Percentiles rank a stretch among this genome's conserved stretches.
These are phyloP conservation scores for Eucommia ulmoides DNA, from an alignment of 257 asterid genomes.

Conservation along the genomic window DNA sequence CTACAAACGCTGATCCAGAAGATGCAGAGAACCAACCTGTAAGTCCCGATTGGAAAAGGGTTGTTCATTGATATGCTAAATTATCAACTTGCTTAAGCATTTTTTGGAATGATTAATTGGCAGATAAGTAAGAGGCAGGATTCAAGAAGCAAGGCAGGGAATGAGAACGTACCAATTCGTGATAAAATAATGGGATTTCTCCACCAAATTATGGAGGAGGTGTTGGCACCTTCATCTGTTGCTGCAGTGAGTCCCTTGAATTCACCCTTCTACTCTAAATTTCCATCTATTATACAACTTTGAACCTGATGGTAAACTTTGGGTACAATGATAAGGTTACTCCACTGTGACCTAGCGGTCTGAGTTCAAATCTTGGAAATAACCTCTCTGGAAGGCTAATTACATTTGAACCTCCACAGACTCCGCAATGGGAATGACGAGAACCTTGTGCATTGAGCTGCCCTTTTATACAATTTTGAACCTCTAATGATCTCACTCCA, in stretches of 20 bases:
- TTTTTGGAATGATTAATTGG: background rate
- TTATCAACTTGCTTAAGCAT: too few species aligned
- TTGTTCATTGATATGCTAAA: too few species aligned
- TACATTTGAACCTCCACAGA: too few species aligned
- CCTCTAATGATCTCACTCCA: too few species aligned
- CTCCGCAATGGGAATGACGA: background rate
- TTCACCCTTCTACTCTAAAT: background rate
- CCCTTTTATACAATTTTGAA: too few species aligned
- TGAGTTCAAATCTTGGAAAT: background rate
- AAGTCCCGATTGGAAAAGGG: slow-evolving; percentile 6
- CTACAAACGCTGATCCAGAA: slow-evolving; percentile 4
- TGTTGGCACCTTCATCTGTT: slow-evolving; percentile 64
- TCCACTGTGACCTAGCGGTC: background rate
- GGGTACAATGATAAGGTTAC: background rate
- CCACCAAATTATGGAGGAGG: slow-evolving; percentile 47
- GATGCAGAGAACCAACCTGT: slow-evolving; percentile 13
- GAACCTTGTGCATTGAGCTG: too few species aligned
- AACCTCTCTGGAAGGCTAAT: too few species aligned
- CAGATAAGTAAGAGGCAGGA: background rate
- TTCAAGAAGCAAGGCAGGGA: slow-evolving; percentile 10
- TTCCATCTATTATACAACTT: background rate
- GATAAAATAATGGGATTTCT: slow-evolving; percentile 13
- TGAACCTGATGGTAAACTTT: background rate
- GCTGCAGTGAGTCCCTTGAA: slow-evolving; percentile 39
- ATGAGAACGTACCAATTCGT: slow-evolving; percentile 16